Conservation (phyloP, 257 asterid species). For the Pogostemon cablin region DNA sequence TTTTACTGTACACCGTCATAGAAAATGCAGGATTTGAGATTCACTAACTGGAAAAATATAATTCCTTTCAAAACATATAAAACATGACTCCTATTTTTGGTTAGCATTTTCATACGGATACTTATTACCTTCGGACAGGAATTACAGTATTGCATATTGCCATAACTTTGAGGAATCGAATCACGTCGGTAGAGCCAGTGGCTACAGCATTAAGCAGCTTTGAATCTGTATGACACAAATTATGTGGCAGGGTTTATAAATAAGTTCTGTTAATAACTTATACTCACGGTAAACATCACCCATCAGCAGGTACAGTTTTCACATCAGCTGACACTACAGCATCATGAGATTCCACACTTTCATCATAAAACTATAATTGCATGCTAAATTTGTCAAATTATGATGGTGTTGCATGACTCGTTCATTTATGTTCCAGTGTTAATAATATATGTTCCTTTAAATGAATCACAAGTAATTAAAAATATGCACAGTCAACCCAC, state of each 20-base stretch:
- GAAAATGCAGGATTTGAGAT: constrained; percentile 27
- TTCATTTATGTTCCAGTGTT: constrained; percentile 12
- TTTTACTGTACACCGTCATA: constrained; percentile 53
- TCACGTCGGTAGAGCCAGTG: constrained; percentile 69
- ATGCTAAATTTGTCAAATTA: constrained; percentile 6
- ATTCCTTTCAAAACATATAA: constrained; percentile 3
- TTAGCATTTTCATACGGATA: constrained; percentile 31
- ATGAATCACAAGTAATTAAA: constrained; percentile 4
- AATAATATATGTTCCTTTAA: constrained; percentile 1
- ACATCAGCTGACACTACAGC: constrained; percentile 16
- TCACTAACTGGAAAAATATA: constrained; percentile 27
- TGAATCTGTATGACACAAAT: constrained; percentile 53
- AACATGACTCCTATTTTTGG: constrained; percentile 18
- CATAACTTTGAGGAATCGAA: constrained; percentile 84
- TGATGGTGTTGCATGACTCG: background rate
- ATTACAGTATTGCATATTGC: constrained; percentile 93
- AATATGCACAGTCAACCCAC: constrained; percentile 4
- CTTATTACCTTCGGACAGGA: constrained; percentile 78
- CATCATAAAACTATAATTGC: constrained; percentile 2
- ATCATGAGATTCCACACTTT: constrained; percentile 21
- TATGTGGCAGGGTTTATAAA: constrained; percentile 23
- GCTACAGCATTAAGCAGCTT: constrained; percentile 70
- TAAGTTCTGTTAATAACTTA: background rate
- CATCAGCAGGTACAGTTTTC: constrained; percentile 15
- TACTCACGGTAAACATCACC: background rate